A percentile compares a stretch with the other conserved stretches of the same genome.
These are phyloP conservation scores for Monosporascus sp. DNA, from an alignment of 2,329 filamentous ascomycete species.

Conservation along the genomic window DNA sequence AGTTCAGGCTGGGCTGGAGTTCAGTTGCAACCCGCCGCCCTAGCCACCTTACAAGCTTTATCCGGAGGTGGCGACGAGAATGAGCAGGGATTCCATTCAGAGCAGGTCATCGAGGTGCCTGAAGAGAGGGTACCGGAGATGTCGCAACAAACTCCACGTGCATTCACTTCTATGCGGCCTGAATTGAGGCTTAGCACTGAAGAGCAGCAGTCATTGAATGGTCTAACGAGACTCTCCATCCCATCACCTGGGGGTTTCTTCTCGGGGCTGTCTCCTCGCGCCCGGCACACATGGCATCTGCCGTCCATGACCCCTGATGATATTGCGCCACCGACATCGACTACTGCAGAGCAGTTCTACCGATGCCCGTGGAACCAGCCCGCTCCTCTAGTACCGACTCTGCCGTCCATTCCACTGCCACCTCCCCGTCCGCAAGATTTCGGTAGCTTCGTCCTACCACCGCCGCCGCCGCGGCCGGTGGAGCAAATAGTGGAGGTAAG, in stretches of 20 bases:
- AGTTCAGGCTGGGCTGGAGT: slow-evolving; percentile 67
- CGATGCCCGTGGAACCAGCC: slow-evolving; percentile 66
- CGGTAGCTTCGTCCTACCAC: slow-evolving; percentile 30
- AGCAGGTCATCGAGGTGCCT: slow-evolving; percentile 48
- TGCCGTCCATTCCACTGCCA: slow-evolving; percentile 26
- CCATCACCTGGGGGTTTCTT: slow-evolving; percentile 92
- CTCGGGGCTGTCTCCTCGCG: slow-evolving; percentile 69
- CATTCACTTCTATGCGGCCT: slow-evolving; percentile 39
- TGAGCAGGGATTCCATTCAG: slow-evolving; percentile 58
- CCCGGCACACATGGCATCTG: slow-evolving; percentile 77
- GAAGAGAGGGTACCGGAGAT: slow-evolving; percentile 42
- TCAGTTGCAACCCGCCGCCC: slow-evolving; percentile 70
- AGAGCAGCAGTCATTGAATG: slow-evolving; percentile 57
- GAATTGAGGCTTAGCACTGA: slow-evolving; percentile 36
- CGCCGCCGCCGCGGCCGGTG: slow-evolving; percentile 45
- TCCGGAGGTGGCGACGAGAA: slow-evolving; percentile 45
- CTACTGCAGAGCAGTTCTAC: slow-evolving; percentile 90
- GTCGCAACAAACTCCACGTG: slow-evolving; percentile 44
- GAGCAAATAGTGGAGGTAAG: slow-evolving; percentile 64
- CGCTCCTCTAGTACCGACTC: slow-evolving; percentile 28
- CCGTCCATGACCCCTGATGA: slow-evolving; percentile 48
- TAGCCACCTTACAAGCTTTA: slow-evolving; percentile 74
- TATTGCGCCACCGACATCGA: slow-evolving; percentile 67
- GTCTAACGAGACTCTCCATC: slow-evolving; percentile 76
- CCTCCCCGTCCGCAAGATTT: slow-evolving; percentile 33